Percentiles rank a stretch among this genome's conserved stretches.
Conservation (phyloP, 2,329 filamentous ascomycete genomes). For the Alternaria brassicicola region DNA sequence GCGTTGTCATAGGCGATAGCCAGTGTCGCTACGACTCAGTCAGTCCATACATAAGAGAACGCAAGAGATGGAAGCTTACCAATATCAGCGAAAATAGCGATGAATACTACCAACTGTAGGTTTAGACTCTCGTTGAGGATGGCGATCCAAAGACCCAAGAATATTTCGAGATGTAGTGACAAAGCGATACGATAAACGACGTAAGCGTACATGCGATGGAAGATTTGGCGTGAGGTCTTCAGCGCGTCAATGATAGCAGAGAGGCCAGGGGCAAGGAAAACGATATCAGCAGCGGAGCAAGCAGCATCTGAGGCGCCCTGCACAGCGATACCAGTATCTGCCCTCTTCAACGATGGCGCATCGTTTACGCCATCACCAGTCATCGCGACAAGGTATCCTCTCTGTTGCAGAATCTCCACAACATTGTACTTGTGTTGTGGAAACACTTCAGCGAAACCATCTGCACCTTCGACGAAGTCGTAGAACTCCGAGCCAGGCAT, state of each 20-base stretch:
- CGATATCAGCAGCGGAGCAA: constrained; percentile 88
- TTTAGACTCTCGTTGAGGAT: constrained; percentile 85
- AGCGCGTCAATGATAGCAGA: constrained; percentile 91
- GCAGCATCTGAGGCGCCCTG: constrained; percentile 91
- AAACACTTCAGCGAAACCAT: constrained; percentile 94
- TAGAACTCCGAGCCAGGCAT: constrained; percentile 94
- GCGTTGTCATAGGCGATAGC: constrained; percentile 95
- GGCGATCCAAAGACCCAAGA: constrained; percentile 89
- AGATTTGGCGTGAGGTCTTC: constrained; percentile 92
- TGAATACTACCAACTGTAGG: constrained; percentile 88
- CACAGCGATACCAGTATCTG: constrained; percentile 94
- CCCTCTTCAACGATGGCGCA: constrained; percentile 89
- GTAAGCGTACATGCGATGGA: constrained; percentile 96
- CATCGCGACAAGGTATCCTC: constrained; percentile 94
- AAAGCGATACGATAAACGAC: constrained; percentile 94
- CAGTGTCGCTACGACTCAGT: constrained; percentile 66
- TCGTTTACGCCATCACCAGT: constrained; percentile 96
- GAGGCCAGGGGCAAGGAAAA: constrained; percentile 89
- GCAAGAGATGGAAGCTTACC: not conserved
- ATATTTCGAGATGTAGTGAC: constrained; percentile 89
- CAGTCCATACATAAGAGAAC: not conserved
- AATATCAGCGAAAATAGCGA: constrained; percentile 92
- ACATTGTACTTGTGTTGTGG: constrained; percentile 95
- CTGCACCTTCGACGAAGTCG: constrained; percentile 93
- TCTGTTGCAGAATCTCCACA: constrained; percentile 90